Evolutionary conservation across 306 rosid species (phyloP).

Genomic region (Begonia masoniana): DNA sequence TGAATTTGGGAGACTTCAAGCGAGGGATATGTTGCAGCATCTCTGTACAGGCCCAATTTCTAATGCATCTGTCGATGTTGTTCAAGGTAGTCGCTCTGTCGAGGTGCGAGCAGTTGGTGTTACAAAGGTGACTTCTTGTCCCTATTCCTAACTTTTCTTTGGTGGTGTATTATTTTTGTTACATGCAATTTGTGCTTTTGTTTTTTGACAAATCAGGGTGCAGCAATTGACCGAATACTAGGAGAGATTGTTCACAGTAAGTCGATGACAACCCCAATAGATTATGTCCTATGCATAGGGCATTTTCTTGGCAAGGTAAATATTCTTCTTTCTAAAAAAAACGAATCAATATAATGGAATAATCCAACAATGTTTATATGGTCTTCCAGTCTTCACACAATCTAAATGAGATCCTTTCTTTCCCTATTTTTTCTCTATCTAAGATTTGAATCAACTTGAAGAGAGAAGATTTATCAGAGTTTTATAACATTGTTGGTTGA

Average conservation of each 20-base stretch:
- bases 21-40: constrained; percentile 95
- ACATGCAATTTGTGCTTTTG: not conserved
- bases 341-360: not conserved
- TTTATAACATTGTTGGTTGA: no score
- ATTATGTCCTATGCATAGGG: constrained; percentile 78
- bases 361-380: no score
- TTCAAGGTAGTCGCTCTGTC: constrained; percentile 92
- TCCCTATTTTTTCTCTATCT: no score
- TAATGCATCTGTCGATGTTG: constrained; percentile 86
- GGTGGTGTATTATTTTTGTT: not conserved
- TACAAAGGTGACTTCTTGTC: constrained; percentile 47
- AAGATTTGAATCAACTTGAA: no score
- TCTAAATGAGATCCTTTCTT: no score
- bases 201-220: constrained; percentile 44
- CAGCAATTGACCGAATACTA: constrained; percentile 90
- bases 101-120: constrained; percentile 95
- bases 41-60: constrained; percentile 98
- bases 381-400: no score
- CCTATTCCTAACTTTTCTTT: not conserved
- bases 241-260: constrained; percentile 95
- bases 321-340: not conserved
- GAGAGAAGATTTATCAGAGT: no score
- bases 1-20: constrained; percentile 92
- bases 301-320: constrained; percentile 95
- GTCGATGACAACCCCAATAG: constrained; percentile 86